A percentile compares a stretch with the other conserved stretches of the same genome.
These are phyloP conservation scores for Elongisporangium undulatum DNA, from an alignment of 352 stramenopile genomes.

Conservation along the genomic window DNA sequence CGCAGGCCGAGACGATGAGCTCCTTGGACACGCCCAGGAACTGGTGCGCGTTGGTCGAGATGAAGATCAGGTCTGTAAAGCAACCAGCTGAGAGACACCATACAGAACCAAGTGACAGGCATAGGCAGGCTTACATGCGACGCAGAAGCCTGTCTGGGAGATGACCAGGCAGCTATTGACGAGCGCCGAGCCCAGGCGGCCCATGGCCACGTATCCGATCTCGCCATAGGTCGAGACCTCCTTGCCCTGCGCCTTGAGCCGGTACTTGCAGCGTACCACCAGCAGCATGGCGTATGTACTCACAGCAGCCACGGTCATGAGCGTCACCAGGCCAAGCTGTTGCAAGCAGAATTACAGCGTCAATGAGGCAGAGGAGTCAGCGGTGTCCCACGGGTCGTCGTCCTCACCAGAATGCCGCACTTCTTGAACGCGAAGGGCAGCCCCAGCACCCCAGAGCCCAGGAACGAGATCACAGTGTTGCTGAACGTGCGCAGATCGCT, in stretches of 20 bases:
- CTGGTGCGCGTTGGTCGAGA: slow-evolving; percentile 81
- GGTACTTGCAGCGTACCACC: slow-evolving; percentile 80
- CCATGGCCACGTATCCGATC: slow-evolving; percentile 79
- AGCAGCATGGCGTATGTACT: slow-evolving; percentile 75
- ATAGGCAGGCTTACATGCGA: slow-evolving; percentile 52
- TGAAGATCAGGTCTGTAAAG: slow-evolving; percentile 86
- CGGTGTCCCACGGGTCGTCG: neutral
- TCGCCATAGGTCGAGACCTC: slow-evolving; percentile 77
- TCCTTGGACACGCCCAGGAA: slow-evolving; percentile 58
- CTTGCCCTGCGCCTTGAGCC: slow-evolving; percentile 45
- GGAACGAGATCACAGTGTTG: slow-evolving; percentile 90
- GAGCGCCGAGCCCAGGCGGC: slow-evolving; percentile 49
- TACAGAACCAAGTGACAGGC: neutral
- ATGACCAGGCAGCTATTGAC: slow-evolving; percentile 87
- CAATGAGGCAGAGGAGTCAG: neutral
- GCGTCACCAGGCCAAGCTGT: slow-evolving; percentile 53
- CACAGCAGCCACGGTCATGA: slow-evolving; percentile 41
- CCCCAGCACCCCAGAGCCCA: slow-evolving; percentile 88
- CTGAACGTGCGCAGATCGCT: slow-evolving; percentile 60
- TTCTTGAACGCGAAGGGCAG: slow-evolving; percentile 89
- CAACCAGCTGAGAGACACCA: neutral
- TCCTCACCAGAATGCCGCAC: slow-evolving; percentile 65
- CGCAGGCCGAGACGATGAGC: slow-evolving; percentile 48
- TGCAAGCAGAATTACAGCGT: neutral
- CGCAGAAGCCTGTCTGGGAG: slow-evolving; percentile 87